Percentiles rank a stretch among this genome's conserved stretches.
Evolutionary conservation across 1,284 basidiomycete species (phyloP).

Genomic region (Irpex sp.): DNA sequence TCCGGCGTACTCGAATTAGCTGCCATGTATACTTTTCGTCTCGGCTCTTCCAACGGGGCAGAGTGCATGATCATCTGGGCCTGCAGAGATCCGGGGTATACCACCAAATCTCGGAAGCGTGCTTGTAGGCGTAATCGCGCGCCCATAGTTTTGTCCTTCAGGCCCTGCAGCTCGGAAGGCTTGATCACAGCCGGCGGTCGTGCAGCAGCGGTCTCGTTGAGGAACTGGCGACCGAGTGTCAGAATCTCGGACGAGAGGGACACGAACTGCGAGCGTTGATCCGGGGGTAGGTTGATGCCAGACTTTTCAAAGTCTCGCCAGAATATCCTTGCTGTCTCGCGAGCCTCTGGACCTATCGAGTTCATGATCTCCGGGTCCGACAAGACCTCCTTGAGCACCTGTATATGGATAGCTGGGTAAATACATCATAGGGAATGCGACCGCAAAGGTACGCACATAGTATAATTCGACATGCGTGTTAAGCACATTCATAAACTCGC

Average conservation of each 20-base stretch:
- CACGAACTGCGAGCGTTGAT: conserved; percentile 80
- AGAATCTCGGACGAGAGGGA: conserved; percentile 90
- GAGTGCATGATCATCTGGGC: conserved; percentile 91
- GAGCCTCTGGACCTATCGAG: conserved; percentile 63
- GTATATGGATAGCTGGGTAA: neutral
- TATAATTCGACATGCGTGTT: conserved; percentile 96
- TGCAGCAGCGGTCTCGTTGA: conserved; percentile 60
- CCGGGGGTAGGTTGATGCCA: conserved; percentile 85
- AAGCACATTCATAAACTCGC: conserved; percentile 96
- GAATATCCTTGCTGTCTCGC: conserved; percentile 89
- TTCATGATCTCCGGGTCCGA: conserved; percentile 58
- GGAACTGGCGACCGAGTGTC: conserved; percentile 84
- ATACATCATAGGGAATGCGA: conserved; percentile 8
- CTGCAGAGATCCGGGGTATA: conserved; percentile 83
- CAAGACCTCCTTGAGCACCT: conserved; percentile 67
- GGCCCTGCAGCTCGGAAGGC: conserved; percentile 59
- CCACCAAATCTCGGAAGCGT: conserved; percentile 66
- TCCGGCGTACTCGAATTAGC: conserved; percentile 66
- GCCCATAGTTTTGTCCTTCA: conserved; percentile 71
- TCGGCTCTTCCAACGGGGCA: conserved; percentile 78
- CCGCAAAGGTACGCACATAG: conserved; percentile 50
- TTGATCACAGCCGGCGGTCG: conserved; percentile 66
- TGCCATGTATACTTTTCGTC: conserved; percentile 77
- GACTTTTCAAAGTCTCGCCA: conserved; percentile 97
- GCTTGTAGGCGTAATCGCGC: conserved; percentile 67